Conservation (phyloP, 2,329 filamentous ascomycete genomes). For the Seiridium cupressi region DNA sequence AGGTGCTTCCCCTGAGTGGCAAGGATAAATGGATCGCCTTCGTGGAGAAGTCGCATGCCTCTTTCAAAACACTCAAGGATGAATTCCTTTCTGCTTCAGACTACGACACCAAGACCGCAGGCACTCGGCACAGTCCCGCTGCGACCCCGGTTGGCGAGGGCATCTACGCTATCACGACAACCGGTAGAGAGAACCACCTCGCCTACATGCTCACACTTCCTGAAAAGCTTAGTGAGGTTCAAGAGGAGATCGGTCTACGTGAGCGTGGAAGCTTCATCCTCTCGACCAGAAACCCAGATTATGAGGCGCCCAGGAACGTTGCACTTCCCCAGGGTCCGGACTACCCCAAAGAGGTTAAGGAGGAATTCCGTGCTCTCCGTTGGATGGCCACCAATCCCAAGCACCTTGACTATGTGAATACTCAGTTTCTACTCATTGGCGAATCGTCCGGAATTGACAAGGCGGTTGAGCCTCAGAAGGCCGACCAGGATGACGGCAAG, state of each 20-base stretch:
- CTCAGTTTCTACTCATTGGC: slow-evolving; percentile 78
- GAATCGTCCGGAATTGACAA: slow-evolving; percentile 57
- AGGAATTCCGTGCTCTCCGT: slow-evolving; percentile 69
- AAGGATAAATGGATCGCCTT: slow-evolving; percentile 76
- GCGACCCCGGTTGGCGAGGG: slow-evolving; percentile 80
- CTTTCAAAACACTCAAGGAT: slow-evolving; percentile 69
- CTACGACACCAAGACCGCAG: slow-evolving; percentile 75
- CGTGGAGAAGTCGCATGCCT: slow-evolving; percentile 70
- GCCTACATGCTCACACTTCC: slow-evolving; percentile 79
- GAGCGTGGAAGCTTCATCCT: slow-evolving; percentile 74
- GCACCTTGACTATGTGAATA: slow-evolving; percentile 71
- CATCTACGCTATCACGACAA: slow-evolving; percentile 77
- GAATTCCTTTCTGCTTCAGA: slow-evolving; percentile 65
- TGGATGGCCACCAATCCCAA: slow-evolving; percentile 75
- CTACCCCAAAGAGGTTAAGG: slow-evolving; percentile 67
- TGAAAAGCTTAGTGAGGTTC: slow-evolving; percentile 65
- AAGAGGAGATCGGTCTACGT: slow-evolving; percentile 71
- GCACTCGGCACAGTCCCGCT: slow-evolving; percentile 65
- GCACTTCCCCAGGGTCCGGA: slow-evolving; percentile 63
- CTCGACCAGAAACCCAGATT: slow-evolving; percentile 77
- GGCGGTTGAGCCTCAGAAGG: slow-evolving; percentile 52
- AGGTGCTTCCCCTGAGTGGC: slow-evolving; percentile 69
- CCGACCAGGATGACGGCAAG: slow-evolving; percentile 57
- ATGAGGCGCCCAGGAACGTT: slow-evolving; percentile 61
- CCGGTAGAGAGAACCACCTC: slow-evolving; percentile 70